Base-by-base conservation (phyloP, 805 yeast genomes). In the Hanseniaspora lachancei region DNA sequence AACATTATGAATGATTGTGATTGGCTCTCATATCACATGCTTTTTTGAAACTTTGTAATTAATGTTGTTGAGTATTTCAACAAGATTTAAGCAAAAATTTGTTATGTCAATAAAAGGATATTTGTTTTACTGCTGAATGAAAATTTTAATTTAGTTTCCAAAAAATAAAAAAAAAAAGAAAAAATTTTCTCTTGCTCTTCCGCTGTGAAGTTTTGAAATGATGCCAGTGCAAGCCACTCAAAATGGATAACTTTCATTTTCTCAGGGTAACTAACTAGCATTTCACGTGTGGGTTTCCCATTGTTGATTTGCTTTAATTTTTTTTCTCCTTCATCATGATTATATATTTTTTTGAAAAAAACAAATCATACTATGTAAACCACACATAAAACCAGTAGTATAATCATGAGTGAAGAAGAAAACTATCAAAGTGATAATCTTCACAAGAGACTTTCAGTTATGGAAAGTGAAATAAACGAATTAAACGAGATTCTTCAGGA, bases 401-500 rank as follows among this genome's bases (percentile, higher is more conserved):
- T 18, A 39, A 18, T 18, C 29, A 47, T 47, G 51, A 23, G 32
- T 9, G 42, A 47, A 24, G 46, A 49, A 27, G 9, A 39, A 16
- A 39, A 6, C n/a, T 42, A 47, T n/a, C 24, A 52, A 18, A 38
- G 62, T 46, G 70, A 64, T 15, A 58, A 62, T 24, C 57, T 68
- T 24, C 62, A 67, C 54, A 65, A 66, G 55, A 62, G 71, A 42
- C 58, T 68, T 43, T 68, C 71, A 6, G 68, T 67, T 39, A 65
- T 68, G 35, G 72, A 68, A 55, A 56, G 62, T 34, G 70, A 67
- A 47, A 66, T 68, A 46, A 63, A 65, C 43, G 64, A 68, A 53
- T 65, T 68, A 66, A 68, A 68, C 54, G 63, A 65, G 38, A 63
- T 68, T 61, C 64, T 68, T 20, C 68, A 64, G 47, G 68, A 67